These are phyloP conservation scores for Cyberlindnera euphorbiiphila DNA, from an alignment of 805 yeast species.

Conservation along the genomic window DNA sequence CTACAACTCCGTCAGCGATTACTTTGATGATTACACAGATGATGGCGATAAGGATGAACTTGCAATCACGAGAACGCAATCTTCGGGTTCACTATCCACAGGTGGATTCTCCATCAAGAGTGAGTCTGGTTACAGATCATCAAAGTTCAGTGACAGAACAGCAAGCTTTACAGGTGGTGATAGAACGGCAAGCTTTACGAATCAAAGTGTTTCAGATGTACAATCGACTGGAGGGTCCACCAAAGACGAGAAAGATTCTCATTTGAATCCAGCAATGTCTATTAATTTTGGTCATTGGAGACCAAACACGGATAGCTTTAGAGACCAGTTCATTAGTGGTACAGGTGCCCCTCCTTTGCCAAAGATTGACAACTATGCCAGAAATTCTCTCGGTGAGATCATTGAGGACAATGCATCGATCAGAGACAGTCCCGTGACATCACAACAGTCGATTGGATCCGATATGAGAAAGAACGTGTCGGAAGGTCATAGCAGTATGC, in stretches of 20 bases:
- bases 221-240: slow-evolving; percentile 5
- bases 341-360: slow-evolving; percentile 27
- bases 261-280: slow-evolving; percentile 28
- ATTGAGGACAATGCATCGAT: slow-evolving; percentile 23
- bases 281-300: slow-evolving; percentile 54
- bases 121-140: slow-evolving; percentile 24
- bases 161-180: slow-evolving; percentile 25
- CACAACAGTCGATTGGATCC: slow-evolving; percentile 1
- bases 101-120: slow-evolving; percentile 30
- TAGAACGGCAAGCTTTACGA: slow-evolving; percentile 23
- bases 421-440: slow-evolving; percentile 11
- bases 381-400: slow-evolving; percentile 28
- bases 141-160: slow-evolving; percentile 24
- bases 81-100: slow-evolving; percentile 31
- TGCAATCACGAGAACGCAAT: slow-evolving; percentile 12
- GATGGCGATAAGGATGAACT: slow-evolving; percentile 9
- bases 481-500: slow-evolving; percentile 16
- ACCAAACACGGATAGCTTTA: slow-evolving; percentile 49
- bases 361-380: slow-evolving; percentile 29
- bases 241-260: slow-evolving; percentile 8
- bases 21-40: slow-evolving; percentile 26
- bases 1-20: slow-evolving; percentile 25
- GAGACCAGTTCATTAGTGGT: slow-evolving; percentile 46
- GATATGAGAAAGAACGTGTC: too few species aligned
- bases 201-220: slow-evolving; percentile 15